These are phyloP conservation scores for Aspergillus baeticus DNA, from an alignment of 495 filamentous ascomycete species.

Conservation along the genomic window DNA sequence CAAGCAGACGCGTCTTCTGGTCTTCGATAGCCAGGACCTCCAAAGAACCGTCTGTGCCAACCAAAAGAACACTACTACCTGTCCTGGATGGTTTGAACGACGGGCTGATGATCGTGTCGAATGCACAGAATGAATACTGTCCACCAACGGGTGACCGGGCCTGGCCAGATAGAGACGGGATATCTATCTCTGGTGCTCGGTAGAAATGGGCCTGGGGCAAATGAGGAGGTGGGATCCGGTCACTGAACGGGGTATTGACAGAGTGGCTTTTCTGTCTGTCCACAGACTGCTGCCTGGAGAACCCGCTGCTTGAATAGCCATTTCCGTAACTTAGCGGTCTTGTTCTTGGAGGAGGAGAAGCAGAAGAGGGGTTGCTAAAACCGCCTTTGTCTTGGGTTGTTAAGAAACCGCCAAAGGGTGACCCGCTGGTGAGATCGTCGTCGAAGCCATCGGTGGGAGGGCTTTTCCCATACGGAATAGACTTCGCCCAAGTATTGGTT, in stretches of 20 bases:
- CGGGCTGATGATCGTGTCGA: constrained; percentile 62
- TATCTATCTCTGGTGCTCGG: constrained; percentile 54
- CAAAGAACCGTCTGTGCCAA: constrained; percentile 72
- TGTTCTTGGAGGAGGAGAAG: constrained; percentile 46
- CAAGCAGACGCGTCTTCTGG: constrained; percentile 61
- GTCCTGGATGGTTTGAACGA: constrained; percentile 46
- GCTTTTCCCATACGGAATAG: constrained; percentile 49
- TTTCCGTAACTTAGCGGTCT: constrained; percentile 46
- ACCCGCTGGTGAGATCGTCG: constrained; percentile 42
- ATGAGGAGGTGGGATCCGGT: constrained; percentile 73
- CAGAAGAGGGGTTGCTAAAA: constrained; percentile 50
- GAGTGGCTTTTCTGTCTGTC: constrained; percentile 46
- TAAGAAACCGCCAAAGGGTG: constrained; percentile 38
- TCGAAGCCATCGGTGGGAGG: constrained; percentile 46
- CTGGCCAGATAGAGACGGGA: constrained; percentile 30
- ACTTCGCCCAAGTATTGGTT: constrained; percentile 50
- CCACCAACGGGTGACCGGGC: constrained; percentile 46
- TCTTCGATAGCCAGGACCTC: constrained; percentile 70
- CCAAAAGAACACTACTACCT: constrained; percentile 66
- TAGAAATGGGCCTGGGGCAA: constrained; percentile 76
- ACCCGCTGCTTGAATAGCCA: constrained; percentile 35
- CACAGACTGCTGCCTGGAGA: constrained; percentile 40
- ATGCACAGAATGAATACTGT: constrained; percentile 74
- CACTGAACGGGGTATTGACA: constrained; percentile 40
- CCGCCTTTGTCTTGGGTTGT: constrained; percentile 41